A percentile compares a stretch with the other conserved stretches of the same genome.
Conservation (phyloP, 176 grass and related monocot species). For the Oryza glumipatula region DNA sequence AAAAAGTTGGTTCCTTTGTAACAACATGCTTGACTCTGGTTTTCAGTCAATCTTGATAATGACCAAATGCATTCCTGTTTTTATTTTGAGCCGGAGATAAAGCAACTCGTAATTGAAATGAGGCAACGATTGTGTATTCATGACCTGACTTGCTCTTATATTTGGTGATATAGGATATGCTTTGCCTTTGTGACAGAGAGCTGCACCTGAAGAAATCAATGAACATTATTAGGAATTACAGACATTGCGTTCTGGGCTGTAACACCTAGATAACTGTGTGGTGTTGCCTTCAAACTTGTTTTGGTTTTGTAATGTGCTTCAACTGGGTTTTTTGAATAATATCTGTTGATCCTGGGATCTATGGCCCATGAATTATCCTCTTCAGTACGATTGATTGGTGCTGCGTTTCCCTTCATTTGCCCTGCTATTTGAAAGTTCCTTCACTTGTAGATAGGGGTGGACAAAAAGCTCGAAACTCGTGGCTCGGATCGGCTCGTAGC, state of each 20-base stretch:
- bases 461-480: too few species aligned
- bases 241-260: conserved; percentile 19
- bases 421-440: too few species aligned
- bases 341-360: background rate
- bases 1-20: conserved; percentile 13
- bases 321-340: background rate
- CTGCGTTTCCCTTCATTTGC: background rate
- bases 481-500: too few species aligned
- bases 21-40: conserved; percentile 18
- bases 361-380: background rate
- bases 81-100: background rate
- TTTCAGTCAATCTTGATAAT: background rate
- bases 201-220: conserved; percentile 38
- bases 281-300: background rate
- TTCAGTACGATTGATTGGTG: background rate
- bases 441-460: too few species aligned
- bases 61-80: background rate
- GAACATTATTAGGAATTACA: conserved; percentile 43
- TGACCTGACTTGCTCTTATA: conserved; percentile 37
- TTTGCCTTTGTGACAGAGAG: conserved; percentile 61
- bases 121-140: background rate
- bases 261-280: conserved; percentile 22
- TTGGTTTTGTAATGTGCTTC: background rate
- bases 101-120: background rate
- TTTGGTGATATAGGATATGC: conserved; percentile 59